Evolutionary conservation across 495 filamentous ascomycete genomes (phyloP).

Genomic region (Daldinia vernicosa): DNA sequence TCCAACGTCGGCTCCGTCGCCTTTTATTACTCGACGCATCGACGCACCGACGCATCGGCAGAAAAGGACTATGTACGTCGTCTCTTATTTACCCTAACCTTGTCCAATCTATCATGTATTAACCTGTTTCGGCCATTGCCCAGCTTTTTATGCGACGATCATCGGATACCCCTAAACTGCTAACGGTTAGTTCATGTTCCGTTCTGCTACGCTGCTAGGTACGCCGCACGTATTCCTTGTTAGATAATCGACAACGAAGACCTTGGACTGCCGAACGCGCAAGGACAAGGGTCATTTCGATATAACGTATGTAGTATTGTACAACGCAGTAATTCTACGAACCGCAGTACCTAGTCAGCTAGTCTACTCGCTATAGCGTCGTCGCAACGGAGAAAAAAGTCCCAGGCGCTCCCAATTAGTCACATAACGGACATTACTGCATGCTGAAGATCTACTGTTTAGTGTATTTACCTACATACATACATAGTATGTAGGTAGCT

Average conservation of each 20-base stretch:
- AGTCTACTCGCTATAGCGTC: neutral
- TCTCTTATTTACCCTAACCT: constrained; percentile 40
- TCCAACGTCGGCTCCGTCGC: constrained; percentile 10
- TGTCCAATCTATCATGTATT: constrained; percentile 36
- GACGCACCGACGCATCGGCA: constrained; percentile 35
- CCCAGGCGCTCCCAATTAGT: constrained; percentile 19
- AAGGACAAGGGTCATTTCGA: neutral
- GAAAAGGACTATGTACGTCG: constrained; percentile 32
- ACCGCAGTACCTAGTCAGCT: neutral
- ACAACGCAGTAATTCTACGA: neutral
- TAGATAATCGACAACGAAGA: constrained; percentile 20
- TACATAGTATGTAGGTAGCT: neutral
- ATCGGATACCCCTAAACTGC: constrained; percentile 26
- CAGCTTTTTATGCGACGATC: constrained; percentile 28
- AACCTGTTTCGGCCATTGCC: constrained; percentile 25
- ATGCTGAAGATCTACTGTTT: neutral
- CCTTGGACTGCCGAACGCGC: constrained; percentile 27
- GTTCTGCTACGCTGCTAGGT: constrained; percentile 16
- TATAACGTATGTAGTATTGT: neutral
- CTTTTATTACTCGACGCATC: constrained; percentile 36
- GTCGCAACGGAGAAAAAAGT: constrained; percentile 24
- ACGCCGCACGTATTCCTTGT: constrained; percentile 9
- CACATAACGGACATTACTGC: neutral
- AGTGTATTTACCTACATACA: too few relatives aligned
- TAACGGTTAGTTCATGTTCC: constrained; percentile 13